phyloP scores from a whole-genome alignment of 1,139 yeast species.

The Blastobotrys proliferans region DNA sequence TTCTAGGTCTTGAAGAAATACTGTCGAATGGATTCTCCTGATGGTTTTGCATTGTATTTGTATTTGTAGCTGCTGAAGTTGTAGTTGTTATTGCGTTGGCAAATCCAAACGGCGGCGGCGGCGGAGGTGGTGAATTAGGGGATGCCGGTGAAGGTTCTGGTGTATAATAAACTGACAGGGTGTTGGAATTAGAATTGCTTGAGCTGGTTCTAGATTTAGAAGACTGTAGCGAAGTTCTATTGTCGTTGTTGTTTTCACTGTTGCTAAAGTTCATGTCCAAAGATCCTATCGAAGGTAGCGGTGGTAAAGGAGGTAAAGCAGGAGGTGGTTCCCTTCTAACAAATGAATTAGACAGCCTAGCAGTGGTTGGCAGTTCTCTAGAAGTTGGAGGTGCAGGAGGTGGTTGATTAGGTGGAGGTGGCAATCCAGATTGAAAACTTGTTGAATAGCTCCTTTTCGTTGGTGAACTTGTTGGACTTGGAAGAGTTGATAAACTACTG shows the following conservation, averaged over 20 bases:
- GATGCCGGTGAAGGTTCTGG: too few species aligned
- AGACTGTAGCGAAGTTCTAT: too few species aligned
- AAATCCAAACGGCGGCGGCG: too few species aligned
- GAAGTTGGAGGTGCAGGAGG: slow-evolving; percentile 10
- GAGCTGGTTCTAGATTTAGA: too few species aligned
- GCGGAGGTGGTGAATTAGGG: too few species aligned
- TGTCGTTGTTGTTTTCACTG: slow-evolving; percentile 13
- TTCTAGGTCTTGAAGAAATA: slow-evolving; percentile 16
- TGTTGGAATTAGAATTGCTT: too few species aligned
- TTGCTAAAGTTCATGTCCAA: slow-evolving; percentile 2
- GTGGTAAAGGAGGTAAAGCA: slow-evolving; percentile 22
- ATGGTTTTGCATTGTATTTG: not conserved
- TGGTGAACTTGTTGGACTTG: not conserved
- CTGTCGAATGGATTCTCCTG: not conserved
- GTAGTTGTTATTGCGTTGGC: slow-evolving; percentile 14
- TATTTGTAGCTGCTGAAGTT: not conserved
- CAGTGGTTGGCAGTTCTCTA: slow-evolving; percentile 1
- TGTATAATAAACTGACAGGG: too few species aligned
- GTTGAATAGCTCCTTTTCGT: not conserved
- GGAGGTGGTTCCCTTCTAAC: slow-evolving; percentile 17
- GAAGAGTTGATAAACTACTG: not conserved
- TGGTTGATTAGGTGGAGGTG: slow-evolving; percentile 2
- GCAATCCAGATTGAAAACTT: not conserved
- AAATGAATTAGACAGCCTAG: not conserved
- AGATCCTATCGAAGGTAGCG: slow-evolving; percentile 17